A percentile compares a stretch with the other conserved stretches of the same genome.
These are phyloP conservation scores for Solanum ossicruentum DNA, from an alignment of 257 asterid genomes.

Conservation along the genomic window DNA sequence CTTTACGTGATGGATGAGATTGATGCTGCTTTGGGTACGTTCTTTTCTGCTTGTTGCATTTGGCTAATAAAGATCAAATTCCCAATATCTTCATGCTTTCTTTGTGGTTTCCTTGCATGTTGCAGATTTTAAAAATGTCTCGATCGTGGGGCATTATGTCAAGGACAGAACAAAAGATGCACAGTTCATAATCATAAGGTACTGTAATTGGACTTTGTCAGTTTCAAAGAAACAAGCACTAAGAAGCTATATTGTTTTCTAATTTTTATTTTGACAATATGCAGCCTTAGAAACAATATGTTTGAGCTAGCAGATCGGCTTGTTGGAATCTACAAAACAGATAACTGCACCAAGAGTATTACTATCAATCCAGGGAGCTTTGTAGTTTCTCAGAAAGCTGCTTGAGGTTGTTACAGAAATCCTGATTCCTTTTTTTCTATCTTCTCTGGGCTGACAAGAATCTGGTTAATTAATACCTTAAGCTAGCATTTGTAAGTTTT, in stretches of 20 bases:
- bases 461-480: not conserved
- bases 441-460: not conserved
- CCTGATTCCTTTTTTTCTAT: not conserved
- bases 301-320: conserved; percentile 93
- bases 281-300: conserved; percentile 93
- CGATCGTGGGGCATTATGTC: conserved; percentile 95
- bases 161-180: conserved; percentile 99
- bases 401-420: conserved; percentile 12
- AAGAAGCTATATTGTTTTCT: not conserved
- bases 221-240: not conserved
- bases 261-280: not conserved
- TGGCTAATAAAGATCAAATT: not conserved
- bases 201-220: not conserved
- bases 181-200: conserved; percentile 95
- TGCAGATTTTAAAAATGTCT: conserved; percentile 92
- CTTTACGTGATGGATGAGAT: conserved; percentile 59
- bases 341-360: conserved; percentile 91
- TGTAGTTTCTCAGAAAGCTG: conserved; percentile 58
- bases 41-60: not conserved
- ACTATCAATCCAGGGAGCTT: conserved; percentile 93
- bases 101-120: not conserved
- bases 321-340: conserved; percentile 92
- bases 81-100: not conserved
- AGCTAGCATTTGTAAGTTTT: not conserved
- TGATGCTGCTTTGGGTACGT: conserved; percentile 89